phyloP scores from a whole-genome alignment of 768 basidiomycete genomes.

The Scleroderma bovista region DNA sequence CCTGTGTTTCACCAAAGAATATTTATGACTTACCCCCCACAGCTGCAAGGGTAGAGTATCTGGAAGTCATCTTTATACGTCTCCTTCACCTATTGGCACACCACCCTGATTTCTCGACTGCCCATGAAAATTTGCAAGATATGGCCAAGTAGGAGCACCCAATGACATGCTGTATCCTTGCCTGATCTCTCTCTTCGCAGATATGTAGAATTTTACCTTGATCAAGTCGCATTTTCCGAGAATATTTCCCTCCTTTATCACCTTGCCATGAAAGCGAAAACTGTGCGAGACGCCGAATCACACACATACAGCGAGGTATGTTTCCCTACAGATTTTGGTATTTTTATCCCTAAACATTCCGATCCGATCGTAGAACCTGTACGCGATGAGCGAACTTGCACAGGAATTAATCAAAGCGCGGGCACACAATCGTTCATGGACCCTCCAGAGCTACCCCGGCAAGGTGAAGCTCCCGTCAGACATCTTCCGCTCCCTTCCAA shows the following conservation, averaged over 20 bases:
- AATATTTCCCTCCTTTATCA: constrained; percentile 82
- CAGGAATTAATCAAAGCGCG: constrained; percentile 77
- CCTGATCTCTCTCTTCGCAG: constrained; percentile 34
- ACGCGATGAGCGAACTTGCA: constrained; percentile 81
- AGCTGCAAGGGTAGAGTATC: constrained; percentile 56
- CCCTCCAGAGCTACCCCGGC: constrained; percentile 72
- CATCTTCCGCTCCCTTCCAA: constrained; percentile 70
- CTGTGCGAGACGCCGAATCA: constrained; percentile 74
- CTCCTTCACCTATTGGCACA: constrained; percentile 86
- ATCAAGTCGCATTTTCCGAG: constrained; percentile 68
- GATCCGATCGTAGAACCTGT: constrained; percentile 61
- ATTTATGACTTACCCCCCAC: constrained; percentile 1
- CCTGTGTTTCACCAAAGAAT: background rate
- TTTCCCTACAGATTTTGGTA: background rate
- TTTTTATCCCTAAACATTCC: background rate
- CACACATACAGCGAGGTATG: constrained; percentile 65
- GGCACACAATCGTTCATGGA: constrained; percentile 64
- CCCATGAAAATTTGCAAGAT: constrained; percentile 64
- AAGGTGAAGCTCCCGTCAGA: constrained; percentile 76
- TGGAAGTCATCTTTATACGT: constrained; percentile 83
- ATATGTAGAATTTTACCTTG: constrained; percentile 86
- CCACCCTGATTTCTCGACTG: constrained; percentile 83
- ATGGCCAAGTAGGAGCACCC: constrained; percentile 65
- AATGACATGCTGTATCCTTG: background rate
- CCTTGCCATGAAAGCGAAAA: constrained; percentile 78